These are phyloP conservation scores for Alternaria infectoria DNA, from an alignment of 2,329 filamentous ascomycete species.

Conservation along the genomic window DNA sequence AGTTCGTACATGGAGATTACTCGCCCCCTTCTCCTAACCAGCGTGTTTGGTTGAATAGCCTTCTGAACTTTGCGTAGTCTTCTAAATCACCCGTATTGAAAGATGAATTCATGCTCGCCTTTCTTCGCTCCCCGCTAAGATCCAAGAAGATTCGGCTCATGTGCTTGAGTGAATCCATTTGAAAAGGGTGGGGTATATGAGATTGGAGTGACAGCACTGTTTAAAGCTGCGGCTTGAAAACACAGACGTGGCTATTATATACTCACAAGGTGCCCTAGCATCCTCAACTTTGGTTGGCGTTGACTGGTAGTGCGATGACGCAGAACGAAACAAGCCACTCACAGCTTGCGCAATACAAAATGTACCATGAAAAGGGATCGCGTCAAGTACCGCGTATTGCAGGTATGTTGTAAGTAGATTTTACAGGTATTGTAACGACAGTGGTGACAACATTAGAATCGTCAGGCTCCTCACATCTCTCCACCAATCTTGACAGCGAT, in stretches of 20 bases:
- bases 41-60: not conserved
- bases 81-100: not conserved
- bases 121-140: not conserved
- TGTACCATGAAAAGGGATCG: not conserved
- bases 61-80: not conserved
- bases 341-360: not conserved
- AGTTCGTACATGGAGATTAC: too few species aligned
- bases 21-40: slow-evolving; percentile 15
- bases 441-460: not conserved
- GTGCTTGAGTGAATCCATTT: not conserved
- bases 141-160: not conserved
- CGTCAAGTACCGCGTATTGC: not conserved
- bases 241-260: not conserved
- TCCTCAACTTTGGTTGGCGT: not conserved
- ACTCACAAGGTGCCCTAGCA: not conserved
- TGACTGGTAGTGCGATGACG: not conserved
- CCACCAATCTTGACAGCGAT: slow-evolving; percentile 26
- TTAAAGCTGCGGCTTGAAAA: not conserved
- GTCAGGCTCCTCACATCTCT: not conserved
- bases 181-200: not conserved
- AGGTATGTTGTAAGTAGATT: not conserved
- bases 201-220: not conserved
- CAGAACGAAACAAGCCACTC: not conserved
- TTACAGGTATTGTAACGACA: not conserved
- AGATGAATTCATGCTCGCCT: not conserved